Evolutionary conservation across 1,139 yeast species (phyloP).

Genomic region (Hemisphaericaspora subhashii): DNA sequence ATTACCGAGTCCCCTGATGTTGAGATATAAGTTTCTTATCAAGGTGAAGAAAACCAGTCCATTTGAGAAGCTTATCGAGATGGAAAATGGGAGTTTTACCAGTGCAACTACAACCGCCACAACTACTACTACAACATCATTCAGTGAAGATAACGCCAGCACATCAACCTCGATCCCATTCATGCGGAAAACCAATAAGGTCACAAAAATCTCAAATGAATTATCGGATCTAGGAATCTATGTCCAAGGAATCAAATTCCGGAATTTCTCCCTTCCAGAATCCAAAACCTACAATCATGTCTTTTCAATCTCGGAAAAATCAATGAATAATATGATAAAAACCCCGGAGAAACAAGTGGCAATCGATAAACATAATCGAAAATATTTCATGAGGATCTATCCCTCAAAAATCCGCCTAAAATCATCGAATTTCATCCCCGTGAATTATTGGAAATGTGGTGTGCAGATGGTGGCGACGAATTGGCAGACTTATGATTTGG

Average conservation of each 20-base stretch:
- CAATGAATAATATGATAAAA: conserved; percentile 60
- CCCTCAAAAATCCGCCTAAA: conserved; percentile 78
- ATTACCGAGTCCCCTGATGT: conserved; percentile 72
- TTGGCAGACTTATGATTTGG: conserved; percentile 92
- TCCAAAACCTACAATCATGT: conserved; percentile 80
- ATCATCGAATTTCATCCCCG: conserved; percentile 80
- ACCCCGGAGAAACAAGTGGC: conserved; percentile 55
- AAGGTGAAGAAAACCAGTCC: conserved; percentile 68
- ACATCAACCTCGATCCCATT: conserved; percentile 16
- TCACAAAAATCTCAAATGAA: conserved; percentile 37
- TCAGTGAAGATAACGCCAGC: conserved; percentile 44
- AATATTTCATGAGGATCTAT: conserved; percentile 77
- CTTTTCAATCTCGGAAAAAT: conserved; percentile 81
- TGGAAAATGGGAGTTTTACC: conserved; percentile 25
- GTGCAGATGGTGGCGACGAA: conserved; percentile 94
- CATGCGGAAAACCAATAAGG: conserved; percentile 21
- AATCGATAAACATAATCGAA: conserved; percentile 73
- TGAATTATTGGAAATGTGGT: conserved; percentile 79
- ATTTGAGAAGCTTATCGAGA: conserved; percentile 18
- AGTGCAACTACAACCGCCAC: conserved; percentile 32
- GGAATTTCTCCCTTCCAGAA: conserved; percentile 83
- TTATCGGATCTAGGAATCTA: conserved; percentile 66
- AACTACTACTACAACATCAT: conserved; percentile 40
- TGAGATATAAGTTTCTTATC: conserved; percentile 68
- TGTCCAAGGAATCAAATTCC: conserved; percentile 71